These are phyloP conservation scores for Claviceps arundinis DNA, from an alignment of 2,329 filamentous ascomycete genomes.

Conservation along the genomic window DNA sequence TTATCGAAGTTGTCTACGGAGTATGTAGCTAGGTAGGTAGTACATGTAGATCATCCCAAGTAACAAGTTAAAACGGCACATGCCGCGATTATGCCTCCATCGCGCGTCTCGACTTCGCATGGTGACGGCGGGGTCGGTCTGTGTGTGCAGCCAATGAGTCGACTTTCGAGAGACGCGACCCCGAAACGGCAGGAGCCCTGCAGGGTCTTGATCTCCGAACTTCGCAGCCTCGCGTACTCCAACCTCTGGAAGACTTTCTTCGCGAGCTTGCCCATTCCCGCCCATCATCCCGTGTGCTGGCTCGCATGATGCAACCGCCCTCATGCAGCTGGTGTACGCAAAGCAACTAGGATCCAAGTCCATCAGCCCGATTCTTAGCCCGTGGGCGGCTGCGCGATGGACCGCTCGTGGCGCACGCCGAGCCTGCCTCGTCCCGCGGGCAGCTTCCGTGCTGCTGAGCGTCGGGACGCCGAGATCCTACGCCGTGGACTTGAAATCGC, in stretches of 20 bases:
- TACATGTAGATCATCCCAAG: too few species aligned
- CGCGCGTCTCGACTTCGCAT: too few species aligned
- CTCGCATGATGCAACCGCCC: constrained; percentile 11
- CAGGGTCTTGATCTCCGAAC: not conserved
- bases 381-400: constrained; percentile 3
- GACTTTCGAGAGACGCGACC: not conserved
- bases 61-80: too few species aligned
- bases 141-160: too few species aligned
- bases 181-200: constrained; percentile 5
- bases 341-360: constrained; percentile 12
- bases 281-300: not conserved
- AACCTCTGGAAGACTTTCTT: not conserved
- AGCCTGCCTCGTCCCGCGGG: not conserved
- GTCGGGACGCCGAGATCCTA: constrained; percentile 19
- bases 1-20: too few species aligned
- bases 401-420: not conserved
- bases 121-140: too few species aligned
- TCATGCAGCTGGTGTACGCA: constrained; percentile 17
- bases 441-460: not conserved
- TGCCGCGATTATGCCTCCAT: too few species aligned
- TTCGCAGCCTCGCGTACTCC: not conserved
- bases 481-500: constrained; percentile 31
- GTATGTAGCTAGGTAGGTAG: too few species aligned
- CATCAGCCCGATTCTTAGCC: constrained; percentile 4
- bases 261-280: not conserved